Evolutionary conservation across 192 early-diverging fungal species (phyloP).

Genomic region (Podila epicladia): DNA sequence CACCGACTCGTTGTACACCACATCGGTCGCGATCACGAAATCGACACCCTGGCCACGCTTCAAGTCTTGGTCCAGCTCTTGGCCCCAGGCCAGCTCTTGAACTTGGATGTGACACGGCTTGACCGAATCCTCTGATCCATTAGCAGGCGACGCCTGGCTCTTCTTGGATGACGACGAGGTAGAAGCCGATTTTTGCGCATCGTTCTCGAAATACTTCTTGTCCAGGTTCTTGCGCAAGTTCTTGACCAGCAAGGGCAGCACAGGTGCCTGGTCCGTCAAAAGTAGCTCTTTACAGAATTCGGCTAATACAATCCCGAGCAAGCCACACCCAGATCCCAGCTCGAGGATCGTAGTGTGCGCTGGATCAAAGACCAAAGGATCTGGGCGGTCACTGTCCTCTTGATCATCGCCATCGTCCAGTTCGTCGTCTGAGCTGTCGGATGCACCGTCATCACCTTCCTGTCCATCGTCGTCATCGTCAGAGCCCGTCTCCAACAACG

Average conservation of each 20-base stretch:
- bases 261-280: slow-evolving; percentile 54
- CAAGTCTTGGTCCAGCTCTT: slow-evolving; percentile 50
- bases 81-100: slow-evolving; percentile 51
- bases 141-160: not conserved
- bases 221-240: slow-evolving; percentile 55
- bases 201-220: slow-evolving; percentile 33
- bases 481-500: not conserved
- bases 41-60: slow-evolving; percentile 30
- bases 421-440: not conserved
- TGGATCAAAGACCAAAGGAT: slow-evolving; percentile 26
- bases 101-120: slow-evolving; percentile 45
- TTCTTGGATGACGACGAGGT: not conserved
- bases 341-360: slow-evolving; percentile 44
- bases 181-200: not conserved
- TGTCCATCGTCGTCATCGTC: not conserved
- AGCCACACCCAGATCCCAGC: slow-evolving; percentile 56
- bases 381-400: not conserved
- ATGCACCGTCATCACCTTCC: not conserved
- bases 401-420: not conserved
- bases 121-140: not conserved
- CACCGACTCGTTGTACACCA: slow-evolving; percentile 56
- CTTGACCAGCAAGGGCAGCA: slow-evolving; percentile 53
- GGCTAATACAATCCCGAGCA: slow-evolving; percentile 54
- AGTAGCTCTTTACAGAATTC: slow-evolving; percentile 50
- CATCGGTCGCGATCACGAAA: slow-evolving; percentile 53